Conservation (phyloP, 257 asterid species). For the Solanum etuberosum region DNA sequence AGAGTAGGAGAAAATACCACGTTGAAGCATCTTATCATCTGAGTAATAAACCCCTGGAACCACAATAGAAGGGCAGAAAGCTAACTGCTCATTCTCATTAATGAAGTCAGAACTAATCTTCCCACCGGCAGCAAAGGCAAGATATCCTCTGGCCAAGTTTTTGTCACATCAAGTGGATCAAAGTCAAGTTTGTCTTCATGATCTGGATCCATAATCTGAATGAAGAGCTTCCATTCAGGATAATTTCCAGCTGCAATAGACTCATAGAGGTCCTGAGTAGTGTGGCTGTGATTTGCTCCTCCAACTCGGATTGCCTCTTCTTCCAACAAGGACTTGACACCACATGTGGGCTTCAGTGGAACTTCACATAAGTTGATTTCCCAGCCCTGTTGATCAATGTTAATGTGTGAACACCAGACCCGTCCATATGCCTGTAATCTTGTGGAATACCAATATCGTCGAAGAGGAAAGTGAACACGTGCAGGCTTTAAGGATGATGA, state of each 20-base stretch:
- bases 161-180: constrained; percentile 27
- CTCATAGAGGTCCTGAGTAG: no score
- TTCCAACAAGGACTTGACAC: no score
- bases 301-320: no score
- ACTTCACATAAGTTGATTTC: no score
- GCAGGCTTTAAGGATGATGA: constrained; percentile 26
- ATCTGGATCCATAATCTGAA: constrained; percentile 20
- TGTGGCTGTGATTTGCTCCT: no score
- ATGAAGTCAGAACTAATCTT: constrained; percentile 21
- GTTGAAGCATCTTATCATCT: constrained; percentile 21
- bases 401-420: no score
- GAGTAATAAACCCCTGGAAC: constrained; percentile 24
- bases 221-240: no score
- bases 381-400: no score
- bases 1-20: constrained; percentile 21
- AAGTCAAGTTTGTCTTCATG: constrained; percentile 18
- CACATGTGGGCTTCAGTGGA: no score
- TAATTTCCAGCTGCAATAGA: no score
- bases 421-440: constrained; percentile 8
- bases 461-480: constrained; percentile 25
- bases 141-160: constrained; percentile 29
- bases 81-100: constrained; percentile 26
- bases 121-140: constrained; percentile 26
- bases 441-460: constrained; percentile 28
- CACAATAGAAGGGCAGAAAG: constrained; percentile 22